Conservation (phyloP, 305 asterid genomes). For the Salvia sclarea region DNA sequence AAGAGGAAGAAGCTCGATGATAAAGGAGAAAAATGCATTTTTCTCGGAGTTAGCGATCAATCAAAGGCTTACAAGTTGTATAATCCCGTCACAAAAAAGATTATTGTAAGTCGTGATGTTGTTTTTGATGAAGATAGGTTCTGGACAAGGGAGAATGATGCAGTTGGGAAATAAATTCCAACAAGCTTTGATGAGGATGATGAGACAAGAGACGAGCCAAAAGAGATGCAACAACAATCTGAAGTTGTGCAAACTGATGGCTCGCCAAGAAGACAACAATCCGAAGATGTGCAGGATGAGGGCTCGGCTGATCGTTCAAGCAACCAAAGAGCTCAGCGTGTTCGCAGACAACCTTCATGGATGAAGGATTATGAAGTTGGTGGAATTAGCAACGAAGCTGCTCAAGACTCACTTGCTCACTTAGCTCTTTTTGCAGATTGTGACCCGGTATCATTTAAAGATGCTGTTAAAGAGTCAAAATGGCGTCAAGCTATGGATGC, state of each 20-base stretch:
- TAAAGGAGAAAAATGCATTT: constrained; percentile 3
- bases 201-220: background rate
- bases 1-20: background rate
- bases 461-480: background rate
- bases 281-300: no score
- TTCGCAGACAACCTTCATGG: background rate
- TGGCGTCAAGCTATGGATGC: constrained; percentile 23
- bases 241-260: no score
- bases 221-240: no score
- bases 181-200: background rate
- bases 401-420: background rate
- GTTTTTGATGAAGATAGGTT: background rate
- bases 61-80: background rate
- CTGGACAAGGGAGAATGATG: background rate
- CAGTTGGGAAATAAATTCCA: background rate
- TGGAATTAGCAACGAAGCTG: background rate
- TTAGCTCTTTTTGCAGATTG: constrained; percentile 5
- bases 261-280: no score
- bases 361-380: background rate
- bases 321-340: no score
- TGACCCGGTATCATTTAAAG: background rate
- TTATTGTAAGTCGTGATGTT: background rate
- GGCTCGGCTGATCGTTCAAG: no score
- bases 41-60: background rate
- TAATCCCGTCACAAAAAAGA: background rate